Evolutionary conservation across 2,329 filamentous ascomycete genomes (phyloP).

Genomic region (Arthrobotrys sinensis): DNA sequence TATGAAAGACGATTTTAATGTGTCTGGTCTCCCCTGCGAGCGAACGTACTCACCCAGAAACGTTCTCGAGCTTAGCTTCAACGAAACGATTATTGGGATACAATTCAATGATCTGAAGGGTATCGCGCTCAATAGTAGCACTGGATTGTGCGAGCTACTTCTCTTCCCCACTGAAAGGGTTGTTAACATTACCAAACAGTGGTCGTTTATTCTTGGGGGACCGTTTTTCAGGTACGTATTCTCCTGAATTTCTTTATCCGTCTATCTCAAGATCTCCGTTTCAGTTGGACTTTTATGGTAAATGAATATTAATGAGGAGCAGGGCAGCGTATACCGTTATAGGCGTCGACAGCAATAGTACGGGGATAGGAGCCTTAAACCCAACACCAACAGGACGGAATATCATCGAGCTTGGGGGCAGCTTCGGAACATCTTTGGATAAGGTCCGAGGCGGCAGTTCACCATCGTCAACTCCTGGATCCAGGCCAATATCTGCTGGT

Average conservation of each 20-base stretch:
- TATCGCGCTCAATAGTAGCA: background rate
- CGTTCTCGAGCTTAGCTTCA: background rate
- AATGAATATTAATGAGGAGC: background rate
- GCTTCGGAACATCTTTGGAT: conserved; percentile 1
- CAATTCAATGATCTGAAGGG: conserved; percentile 10
- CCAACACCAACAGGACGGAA: background rate
- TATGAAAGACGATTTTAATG: background rate
- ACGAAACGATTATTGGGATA: conserved; percentile 3
- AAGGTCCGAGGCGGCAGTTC: background rate
- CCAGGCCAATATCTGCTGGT: background rate
- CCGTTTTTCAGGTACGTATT: conserved; percentile 13
- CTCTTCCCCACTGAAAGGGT: background rate
- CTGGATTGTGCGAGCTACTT: background rate
- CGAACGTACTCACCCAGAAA: background rate
- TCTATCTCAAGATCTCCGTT: background rate
- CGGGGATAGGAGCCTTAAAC: conserved; percentile 11
- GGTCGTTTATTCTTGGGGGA: conserved; percentile 28
- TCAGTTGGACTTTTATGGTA: background rate
- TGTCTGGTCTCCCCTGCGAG: conserved; percentile 3
- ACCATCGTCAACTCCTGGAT: too few species aligned
- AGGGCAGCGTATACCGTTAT: conserved; percentile 26
- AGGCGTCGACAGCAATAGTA: background rate
- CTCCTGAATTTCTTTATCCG: background rate
- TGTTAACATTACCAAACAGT: background rate
- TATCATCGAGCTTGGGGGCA: conserved; percentile 31